A percentile compares a stretch with the other conserved stretches of the same genome.
Evolutionary conservation across 208 protist species (phyloP).

Genomic region (Acanthamoeba lenticulata): DNA sequence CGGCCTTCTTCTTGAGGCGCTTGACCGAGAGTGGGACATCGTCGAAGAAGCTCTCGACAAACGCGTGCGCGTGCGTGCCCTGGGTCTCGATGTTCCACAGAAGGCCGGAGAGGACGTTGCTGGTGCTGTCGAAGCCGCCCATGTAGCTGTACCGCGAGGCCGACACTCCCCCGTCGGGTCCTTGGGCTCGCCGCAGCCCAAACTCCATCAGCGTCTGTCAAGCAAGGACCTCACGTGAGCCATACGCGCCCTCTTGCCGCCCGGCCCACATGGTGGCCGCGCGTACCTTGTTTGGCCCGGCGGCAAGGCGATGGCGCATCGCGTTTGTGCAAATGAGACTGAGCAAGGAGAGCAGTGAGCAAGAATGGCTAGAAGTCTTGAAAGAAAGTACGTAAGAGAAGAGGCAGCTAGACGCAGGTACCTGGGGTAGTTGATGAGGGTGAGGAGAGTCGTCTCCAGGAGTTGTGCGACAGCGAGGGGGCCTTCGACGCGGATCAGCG

Average conservation of each 20-base stretch:
- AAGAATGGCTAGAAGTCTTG: background rate
- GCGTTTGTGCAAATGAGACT: constrained; percentile 91
- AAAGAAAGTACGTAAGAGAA: background rate
- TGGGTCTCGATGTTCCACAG: constrained; percentile 73
- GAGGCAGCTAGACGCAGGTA: background rate
- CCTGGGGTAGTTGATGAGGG: constrained; percentile 86
- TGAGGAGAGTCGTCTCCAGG: constrained; percentile 89
- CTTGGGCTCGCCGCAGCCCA: constrained; percentile 92
- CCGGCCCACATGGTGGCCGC: background rate
- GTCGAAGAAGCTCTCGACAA: constrained; percentile 51
- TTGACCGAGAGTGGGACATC: background rate
- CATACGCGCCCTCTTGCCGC: background rate
- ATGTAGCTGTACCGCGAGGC: constrained; percentile 91
- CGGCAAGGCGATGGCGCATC: constrained; percentile 76
- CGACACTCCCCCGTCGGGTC: constrained; percentile 90
- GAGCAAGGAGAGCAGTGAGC: background rate
- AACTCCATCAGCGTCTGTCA: constrained; percentile 86
- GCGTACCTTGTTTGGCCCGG: constrained; percentile 23
- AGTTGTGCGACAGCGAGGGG: constrained; percentile 88
- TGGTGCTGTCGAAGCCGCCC: constrained; percentile 91
- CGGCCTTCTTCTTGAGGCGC: background rate
- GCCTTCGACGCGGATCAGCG: constrained; percentile 88
- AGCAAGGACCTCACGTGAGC: background rate
- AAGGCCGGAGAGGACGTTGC: constrained; percentile 90
- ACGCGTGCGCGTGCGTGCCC: constrained; percentile 45